Evolutionary conservation across 169 alveolate genomes (phyloP), one percentile per base, ranked within the genome.

Genomic region (Plasmodium coatneyi): DNA sequence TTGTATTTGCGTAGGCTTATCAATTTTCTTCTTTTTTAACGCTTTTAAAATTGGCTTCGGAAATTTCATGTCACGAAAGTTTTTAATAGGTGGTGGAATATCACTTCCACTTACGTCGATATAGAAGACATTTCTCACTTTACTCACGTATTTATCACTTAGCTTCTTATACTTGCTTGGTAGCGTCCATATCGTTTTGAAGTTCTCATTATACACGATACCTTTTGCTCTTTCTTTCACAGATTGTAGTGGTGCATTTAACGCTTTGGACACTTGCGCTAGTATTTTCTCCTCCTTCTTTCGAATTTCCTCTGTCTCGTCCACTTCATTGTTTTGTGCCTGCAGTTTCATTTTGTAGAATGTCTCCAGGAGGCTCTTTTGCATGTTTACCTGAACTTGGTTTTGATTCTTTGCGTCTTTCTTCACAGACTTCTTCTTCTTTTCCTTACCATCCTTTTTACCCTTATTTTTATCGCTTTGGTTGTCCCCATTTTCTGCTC

Each of bases 1-100:
- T 95, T 98, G 99, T 60, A 98, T 97, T 80, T 98, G 99, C 12
- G 99, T 98, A 22, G 99, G 99, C 46, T 96, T 96, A 28, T 92
- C 87, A 79, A 98, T 98, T 71, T 97, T 97, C 92, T 97, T 98
- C 82, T 96, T 96, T 70, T 95, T 96, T 54, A 98, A 92, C 19
- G 97, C 97, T 95, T 95, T 95, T 36, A 98, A 91, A 34, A 98
- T 96, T 25, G 97, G 97, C 52, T 95, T 91, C 5, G 99, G 99
- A 32, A 98, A 95, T 22, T 98, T 96, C 99, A 98, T 97, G 82
- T 98, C 98, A 84, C 97, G 96, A 91, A 98, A 98, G 30, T 96
- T 95, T 92, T 96, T 95, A 78, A 98, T 97, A 2, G 99, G 99
- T 46, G 99, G 99, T 4, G 99, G 99, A 9, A 98, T 95, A 79